Percentiles rank a stretch among this genome's conserved stretches.
phyloP scores from a whole-genome alignment of 768 basidiomycete species.

The Pholiota conissans region DNA sequence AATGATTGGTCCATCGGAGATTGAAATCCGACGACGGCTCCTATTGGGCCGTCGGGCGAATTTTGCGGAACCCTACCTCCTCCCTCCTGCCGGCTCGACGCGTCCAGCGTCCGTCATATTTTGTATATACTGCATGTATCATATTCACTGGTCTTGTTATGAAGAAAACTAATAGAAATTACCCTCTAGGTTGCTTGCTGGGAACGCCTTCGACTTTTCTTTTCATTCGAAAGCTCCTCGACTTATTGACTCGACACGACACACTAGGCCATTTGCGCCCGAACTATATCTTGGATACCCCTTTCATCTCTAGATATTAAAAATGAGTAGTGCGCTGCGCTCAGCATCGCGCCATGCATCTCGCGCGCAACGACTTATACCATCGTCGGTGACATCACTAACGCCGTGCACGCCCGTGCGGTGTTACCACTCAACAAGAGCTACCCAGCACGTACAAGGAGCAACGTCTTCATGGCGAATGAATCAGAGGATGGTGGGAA shows the following conservation, averaged over 20 bases:
- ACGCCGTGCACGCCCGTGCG: background rate
- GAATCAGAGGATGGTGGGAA: too few species aligned
- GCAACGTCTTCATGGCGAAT: background rate
- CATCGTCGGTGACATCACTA: conserved; percentile 1
- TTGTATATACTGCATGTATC: background rate
- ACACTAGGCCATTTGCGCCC: too few species aligned
- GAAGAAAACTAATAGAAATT: too few species aligned
- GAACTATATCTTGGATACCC: too few species aligned
- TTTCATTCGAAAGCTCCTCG: too few species aligned
- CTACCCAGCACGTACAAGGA: background rate
- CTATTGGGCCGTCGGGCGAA: background rate
- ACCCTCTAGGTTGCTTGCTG: too few species aligned
- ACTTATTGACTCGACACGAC: too few species aligned
- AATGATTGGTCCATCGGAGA: background rate
- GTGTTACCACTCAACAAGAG: conserved; percentile 1
- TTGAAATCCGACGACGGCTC: background rate
- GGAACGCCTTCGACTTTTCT: too few species aligned
- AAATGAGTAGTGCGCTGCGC: background rate
- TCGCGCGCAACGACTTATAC: background rate
- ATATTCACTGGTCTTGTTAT: background rate
- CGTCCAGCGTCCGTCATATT: background rate
- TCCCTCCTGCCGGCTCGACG: background rate
- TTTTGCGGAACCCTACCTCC: conserved; percentile 3
- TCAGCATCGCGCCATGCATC: background rate
- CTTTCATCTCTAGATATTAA: background rate